These are phyloP conservation scores for Acephala macrosclerotiorum DNA, from an alignment of 2,329 filamentous ascomycete genomes.

Conservation along the genomic window DNA sequence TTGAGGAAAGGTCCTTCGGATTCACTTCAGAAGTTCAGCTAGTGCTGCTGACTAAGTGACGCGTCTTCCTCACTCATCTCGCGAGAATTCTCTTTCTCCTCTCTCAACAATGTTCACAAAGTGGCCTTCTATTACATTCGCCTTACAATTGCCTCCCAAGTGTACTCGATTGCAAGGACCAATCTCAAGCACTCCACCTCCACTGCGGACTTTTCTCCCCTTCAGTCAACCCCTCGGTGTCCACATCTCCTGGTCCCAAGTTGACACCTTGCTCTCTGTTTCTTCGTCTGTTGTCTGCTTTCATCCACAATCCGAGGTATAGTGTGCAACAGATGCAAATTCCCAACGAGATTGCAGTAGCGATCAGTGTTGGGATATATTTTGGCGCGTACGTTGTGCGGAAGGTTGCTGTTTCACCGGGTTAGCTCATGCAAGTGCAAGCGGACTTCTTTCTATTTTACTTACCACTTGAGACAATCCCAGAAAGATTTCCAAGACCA, in stretches of 20 bases:
- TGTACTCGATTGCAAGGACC: neutral
- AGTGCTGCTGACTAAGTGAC: too few species aligned
- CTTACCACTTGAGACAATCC: constrained; percentile 37
- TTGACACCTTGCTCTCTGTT: constrained; percentile 47
- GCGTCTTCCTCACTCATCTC: too few species aligned
- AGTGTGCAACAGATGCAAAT: constrained; percentile 50
- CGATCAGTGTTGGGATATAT: constrained; percentile 55
- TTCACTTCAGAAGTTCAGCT: too few species aligned
- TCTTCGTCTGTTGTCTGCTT: constrained; percentile 50
- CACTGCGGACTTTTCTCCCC: constrained; percentile 49
- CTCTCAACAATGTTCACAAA: too few species aligned
- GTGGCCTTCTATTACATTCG: neutral
- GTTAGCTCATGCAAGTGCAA: neutral
- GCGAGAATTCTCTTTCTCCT: too few species aligned
- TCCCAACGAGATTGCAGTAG: constrained; percentile 51
- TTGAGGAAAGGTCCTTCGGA: too few species aligned
- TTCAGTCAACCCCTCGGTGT: constrained; percentile 48
- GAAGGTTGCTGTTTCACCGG: constrained; percentile 53
- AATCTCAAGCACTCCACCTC: constrained; percentile 23
- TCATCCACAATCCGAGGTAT: constrained; percentile 54
- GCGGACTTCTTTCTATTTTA: neutral
- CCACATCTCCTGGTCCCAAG: constrained; percentile 48
- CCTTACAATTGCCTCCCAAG: neutral
- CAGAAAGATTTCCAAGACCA: constrained; percentile 56
- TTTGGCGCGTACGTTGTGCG: constrained; percentile 55